A percentile compares a stretch with the other conserved stretches of the same genome.
These are phyloP conservation scores for Alternaria gansuensis DNA, from an alignment of 2,329 filamentous ascomycete genomes.

Conservation along the genomic window DNA sequence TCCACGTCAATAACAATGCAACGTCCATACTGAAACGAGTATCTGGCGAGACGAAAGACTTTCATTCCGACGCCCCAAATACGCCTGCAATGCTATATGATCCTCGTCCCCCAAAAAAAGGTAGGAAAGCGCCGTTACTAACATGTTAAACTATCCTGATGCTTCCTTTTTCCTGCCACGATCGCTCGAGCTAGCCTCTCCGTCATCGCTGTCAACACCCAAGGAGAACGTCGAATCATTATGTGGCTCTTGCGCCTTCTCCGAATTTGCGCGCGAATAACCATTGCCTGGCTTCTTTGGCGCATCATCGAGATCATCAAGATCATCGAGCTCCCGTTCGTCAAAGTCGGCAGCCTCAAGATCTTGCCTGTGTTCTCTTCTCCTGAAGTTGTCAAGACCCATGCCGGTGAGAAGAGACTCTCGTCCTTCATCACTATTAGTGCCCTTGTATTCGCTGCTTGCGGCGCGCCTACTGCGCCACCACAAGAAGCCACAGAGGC, in stretches of 20 bases:
- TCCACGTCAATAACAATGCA: background rate
- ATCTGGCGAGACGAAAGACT: background rate
- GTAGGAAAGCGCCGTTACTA: background rate
- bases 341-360: conserved; percentile 70
- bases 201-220: conserved; percentile 56
- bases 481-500: conserved; percentile 76
- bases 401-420: conserved; percentile 57
- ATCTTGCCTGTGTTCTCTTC: conserved; percentile 57
- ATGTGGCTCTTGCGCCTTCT: conserved; percentile 45
- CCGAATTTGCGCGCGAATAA: conserved; percentile 29
- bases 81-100: conserved; percentile 7
- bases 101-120: background rate
- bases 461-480: conserved; percentile 60
- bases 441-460: conserved; percentile 56
- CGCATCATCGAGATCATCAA: conserved; percentile 58
- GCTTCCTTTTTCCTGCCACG: conserved; percentile 45
- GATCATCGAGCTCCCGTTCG: conserved; percentile 67
- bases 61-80: background rate
- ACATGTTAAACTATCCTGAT: conserved; percentile 20
- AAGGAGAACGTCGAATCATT: conserved; percentile 58
- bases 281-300: conserved; percentile 39
- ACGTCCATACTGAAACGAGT: background rate
- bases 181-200: conserved; percentile 47
- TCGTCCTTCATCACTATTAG: conserved; percentile 55
- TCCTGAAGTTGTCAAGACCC: conserved; percentile 59